These are phyloP conservation scores for Oryza rufipogon DNA, from an alignment of 176 grass and related monocot species.

Conservation along the genomic window DNA sequence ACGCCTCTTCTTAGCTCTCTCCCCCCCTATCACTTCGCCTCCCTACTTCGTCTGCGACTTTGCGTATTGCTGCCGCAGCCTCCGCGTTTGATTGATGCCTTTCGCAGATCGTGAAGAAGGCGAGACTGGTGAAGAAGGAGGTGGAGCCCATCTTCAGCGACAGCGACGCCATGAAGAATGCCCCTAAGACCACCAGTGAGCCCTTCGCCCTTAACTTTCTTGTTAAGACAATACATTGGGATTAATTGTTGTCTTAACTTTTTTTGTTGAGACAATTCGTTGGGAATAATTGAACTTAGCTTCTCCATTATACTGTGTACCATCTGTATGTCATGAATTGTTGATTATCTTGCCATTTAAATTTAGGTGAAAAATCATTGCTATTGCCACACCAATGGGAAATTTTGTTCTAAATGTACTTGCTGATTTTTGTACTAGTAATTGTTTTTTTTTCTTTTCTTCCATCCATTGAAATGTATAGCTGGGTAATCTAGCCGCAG, in stretches of 20 bases:
- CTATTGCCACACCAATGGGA: neutral
- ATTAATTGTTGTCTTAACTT: neutral
- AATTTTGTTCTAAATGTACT: neutral
- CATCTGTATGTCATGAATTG: neutral
- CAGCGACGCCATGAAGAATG: constrained; percentile 51
- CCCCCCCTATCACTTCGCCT: neutral
- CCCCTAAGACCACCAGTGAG: constrained; percentile 57
- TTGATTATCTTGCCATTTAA: neutral
- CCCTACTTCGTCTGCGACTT: neutral
- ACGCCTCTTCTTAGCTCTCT: neutral
- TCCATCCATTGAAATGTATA: neutral
- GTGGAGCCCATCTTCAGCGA: constrained; percentile 66
- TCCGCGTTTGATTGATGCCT: neutral
- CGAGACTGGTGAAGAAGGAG: constrained; percentile 61
- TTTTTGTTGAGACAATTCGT: too few species aligned
- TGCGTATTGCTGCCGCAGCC: neutral
- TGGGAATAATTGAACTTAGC: neutral
- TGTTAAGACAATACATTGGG: neutral
- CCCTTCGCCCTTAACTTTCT: neutral
- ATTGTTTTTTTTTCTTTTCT: neutral
- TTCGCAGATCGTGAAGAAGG: constrained; percentile 73
- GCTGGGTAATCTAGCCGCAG: neutral
- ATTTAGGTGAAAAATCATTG: neutral
- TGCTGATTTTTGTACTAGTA: neutral
- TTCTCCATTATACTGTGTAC: neutral